These are phyloP conservation scores for Microcyclospora pomicola DNA, from an alignment of 2,329 filamentous ascomycete species.

Conservation along the genomic window DNA sequence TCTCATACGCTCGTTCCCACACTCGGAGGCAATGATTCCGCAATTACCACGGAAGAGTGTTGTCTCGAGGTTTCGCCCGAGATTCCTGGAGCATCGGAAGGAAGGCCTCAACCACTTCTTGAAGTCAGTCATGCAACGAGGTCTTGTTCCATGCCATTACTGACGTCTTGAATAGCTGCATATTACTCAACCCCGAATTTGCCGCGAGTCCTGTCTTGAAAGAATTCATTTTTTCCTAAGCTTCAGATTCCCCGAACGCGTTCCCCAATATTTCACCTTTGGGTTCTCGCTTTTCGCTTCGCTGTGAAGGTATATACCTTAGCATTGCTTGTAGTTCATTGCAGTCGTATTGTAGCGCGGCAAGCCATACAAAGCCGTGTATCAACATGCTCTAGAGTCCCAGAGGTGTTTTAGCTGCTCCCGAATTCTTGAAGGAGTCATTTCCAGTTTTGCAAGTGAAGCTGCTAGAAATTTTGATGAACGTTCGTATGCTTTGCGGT, in stretches of 20 bases:
- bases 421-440: no score
- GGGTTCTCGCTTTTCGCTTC: no score
- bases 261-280: no score
- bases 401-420: no score
- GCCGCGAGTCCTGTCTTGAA: slow-evolving; percentile 81
- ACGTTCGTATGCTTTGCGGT: no score
- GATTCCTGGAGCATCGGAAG: slow-evolving; percentile 74
- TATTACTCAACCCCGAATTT: slow-evolving; percentile 86
- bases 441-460: no score
- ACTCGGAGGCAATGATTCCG: slow-evolving; percentile 76
- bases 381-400: no score
- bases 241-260: background rate
- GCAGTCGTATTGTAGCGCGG: no score
- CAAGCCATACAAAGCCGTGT: no score
- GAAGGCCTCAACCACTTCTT: slow-evolving; percentile 81
- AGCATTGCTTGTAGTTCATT: background rate
- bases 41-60: slow-evolving; percentile 80
- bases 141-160: slow-evolving; percentile 3
- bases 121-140: slow-evolving; percentile 50
- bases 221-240: slow-evolving; percentile 59
- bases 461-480: no score
- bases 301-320: background rate
- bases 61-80: slow-evolving; percentile 63
- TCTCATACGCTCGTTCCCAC: slow-evolving; percentile 68
- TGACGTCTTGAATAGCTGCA: slow-evolving; percentile 47